phyloP scores from a whole-genome alignment of 73 alveolate species.

The Halteria grandinella region DNA sequence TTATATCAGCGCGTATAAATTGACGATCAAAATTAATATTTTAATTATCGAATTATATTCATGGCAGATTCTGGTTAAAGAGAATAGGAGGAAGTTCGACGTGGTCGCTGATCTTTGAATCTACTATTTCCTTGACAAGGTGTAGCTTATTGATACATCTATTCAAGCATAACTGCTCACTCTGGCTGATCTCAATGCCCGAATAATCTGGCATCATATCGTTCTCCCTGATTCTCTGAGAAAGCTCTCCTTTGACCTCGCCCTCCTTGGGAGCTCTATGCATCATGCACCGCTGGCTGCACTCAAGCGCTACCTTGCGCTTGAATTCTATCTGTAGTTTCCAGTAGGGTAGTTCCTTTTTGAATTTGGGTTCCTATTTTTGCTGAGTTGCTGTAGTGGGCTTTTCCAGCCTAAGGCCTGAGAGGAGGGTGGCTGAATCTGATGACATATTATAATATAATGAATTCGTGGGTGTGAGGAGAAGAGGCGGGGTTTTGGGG shows the following conservation, averaged over 20 bases:
- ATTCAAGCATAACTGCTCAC: conserved; percentile 32
- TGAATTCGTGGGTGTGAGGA: too few species aligned
- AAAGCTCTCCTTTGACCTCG: not conserved
- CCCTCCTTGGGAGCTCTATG: conserved; percentile 28
- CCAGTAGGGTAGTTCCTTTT: conserved; percentile 15
- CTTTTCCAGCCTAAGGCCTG: too few species aligned
- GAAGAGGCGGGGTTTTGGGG: conserved; percentile 11
- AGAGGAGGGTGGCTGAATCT: too few species aligned
- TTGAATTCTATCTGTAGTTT: conserved; percentile 1
- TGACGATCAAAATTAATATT: not conserved
- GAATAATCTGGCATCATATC: not conserved
- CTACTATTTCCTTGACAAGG: conserved; percentile 41
- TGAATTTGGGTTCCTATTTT: too few species aligned
- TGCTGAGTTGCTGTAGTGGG: too few species aligned
- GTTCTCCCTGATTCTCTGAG: not conserved
- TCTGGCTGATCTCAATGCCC: not conserved
- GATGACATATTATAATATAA: too few species aligned
- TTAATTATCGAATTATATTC: not conserved
- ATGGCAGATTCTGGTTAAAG: conserved; percentile 28
- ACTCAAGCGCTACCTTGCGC: conserved; percentile 7
- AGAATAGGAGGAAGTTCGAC: conserved; percentile 21
- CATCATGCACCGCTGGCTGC: conserved; percentile 1
- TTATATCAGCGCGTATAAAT: not conserved
- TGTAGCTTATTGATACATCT: conserved; percentile 30
- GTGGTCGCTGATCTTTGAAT: conserved; percentile 2